Percentiles rank a stretch among this genome's conserved stretches.
Evolutionary conservation across 768 basidiomycete genomes (phyloP).

Genomic region (Suillus lakei): DNA sequence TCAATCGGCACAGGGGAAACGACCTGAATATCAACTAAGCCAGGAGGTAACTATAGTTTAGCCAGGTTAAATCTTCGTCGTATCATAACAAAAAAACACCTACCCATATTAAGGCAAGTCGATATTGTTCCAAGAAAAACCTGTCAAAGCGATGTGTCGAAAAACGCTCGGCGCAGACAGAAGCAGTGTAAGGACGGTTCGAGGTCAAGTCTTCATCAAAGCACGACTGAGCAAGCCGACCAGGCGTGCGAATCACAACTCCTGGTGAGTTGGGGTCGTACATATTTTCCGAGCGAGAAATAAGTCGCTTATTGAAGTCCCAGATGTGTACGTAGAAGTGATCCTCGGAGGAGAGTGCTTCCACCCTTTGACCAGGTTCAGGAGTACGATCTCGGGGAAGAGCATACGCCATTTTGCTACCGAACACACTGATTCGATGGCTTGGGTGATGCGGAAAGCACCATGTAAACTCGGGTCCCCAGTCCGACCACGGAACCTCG

Average conservation of each 20-base stretch:
- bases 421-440: constrained; percentile 2
- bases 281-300: background rate
- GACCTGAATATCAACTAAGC: background rate
- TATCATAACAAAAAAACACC: background rate
- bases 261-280: background rate
- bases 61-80: background rate
- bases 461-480: constrained; percentile 1
- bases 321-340: constrained; percentile 5
- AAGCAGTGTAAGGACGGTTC: background rate
- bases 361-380: background rate
- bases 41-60: background rate
- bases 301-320: constrained; percentile 2
- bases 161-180: background rate
- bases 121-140: constrained; percentile 1
- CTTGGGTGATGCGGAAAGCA: constrained; percentile 4
- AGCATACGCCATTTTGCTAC: constrained; percentile 2
- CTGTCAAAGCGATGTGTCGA: background rate
- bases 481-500: background rate
- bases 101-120: background rate
- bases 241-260: background rate
- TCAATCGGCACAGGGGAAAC: background rate
- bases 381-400: background rate
- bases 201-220: background rate
- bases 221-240: background rate
- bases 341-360: background rate